phyloP scores from a whole-genome alignment of 1,284 basidiomycete species.

The Thecaphora thlaspeos region DNA sequence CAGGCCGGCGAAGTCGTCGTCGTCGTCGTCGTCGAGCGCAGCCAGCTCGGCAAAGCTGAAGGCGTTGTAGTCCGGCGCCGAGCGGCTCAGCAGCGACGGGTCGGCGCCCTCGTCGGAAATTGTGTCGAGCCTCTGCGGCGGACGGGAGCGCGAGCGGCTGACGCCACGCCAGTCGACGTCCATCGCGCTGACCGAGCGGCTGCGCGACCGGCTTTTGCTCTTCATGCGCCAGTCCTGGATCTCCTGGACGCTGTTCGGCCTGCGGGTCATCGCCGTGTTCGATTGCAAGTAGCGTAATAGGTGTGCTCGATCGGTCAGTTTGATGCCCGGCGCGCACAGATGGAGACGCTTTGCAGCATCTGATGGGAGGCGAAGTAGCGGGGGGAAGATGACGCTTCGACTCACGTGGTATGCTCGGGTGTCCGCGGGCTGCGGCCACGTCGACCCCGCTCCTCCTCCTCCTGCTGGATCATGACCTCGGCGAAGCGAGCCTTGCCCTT shows the following conservation, averaged over 20 bases:
- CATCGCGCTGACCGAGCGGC: slow-evolving; percentile 66
- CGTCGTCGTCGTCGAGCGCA: slow-evolving; percentile 17
- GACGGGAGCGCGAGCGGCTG: slow-evolving; percentile 85
- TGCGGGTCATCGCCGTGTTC: background rate
- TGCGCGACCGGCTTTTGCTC: slow-evolving; percentile 58
- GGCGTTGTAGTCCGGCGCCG: slow-evolving; percentile 26
- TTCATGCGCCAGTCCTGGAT: slow-evolving; percentile 56
- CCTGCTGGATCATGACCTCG: slow-evolving; percentile 53
- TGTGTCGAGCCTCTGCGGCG: slow-evolving; percentile 61
- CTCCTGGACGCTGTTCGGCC: slow-evolving; percentile 32
- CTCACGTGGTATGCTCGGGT: slow-evolving; percentile 64
- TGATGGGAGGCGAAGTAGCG: background rate
- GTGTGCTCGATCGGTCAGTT: too few species aligned
- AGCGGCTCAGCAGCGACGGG: slow-evolving; percentile 31
- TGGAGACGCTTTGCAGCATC: too few species aligned
- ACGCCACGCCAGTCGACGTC: slow-evolving; percentile 96
- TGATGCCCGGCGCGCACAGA: too few species aligned
- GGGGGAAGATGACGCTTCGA: slow-evolving; percentile 55
- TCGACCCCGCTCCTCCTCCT: slow-evolving; percentile 44
- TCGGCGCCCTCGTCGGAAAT: slow-evolving; percentile 37
- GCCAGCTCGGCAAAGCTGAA: slow-evolving; percentile 41
- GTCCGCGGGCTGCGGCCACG: slow-evolving; percentile 43
- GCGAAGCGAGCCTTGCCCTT: slow-evolving; percentile 62
- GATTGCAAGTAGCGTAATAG: slow-evolving; percentile 4
- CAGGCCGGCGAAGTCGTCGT: slow-evolving; percentile 20